Evolutionary conservation across 257 asterid genomes (phyloP).

Genomic region (Eucommia ulmoides): DNA sequence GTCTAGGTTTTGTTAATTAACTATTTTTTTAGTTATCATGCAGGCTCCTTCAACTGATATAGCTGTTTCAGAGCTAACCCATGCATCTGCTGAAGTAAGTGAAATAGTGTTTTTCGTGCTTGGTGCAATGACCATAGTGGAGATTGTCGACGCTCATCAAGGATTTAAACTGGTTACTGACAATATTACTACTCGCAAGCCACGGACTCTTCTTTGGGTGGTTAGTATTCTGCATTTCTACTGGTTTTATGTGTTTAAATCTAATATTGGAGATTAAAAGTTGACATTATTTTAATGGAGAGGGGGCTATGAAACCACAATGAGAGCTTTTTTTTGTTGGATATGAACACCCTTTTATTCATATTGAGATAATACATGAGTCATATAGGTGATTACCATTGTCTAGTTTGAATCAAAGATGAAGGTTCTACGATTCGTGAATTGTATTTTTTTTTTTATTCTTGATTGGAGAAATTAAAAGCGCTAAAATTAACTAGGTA

Average conservation of each 20-base stretch:
- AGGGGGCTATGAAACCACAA: too few species aligned
- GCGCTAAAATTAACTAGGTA: too few species aligned
- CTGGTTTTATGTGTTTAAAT: too few species aligned
- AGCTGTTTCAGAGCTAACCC: slow-evolving; percentile 88
- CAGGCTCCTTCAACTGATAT: slow-evolving; percentile 95
- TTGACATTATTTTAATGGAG: too few species aligned
- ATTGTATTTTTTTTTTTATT: too few species aligned
- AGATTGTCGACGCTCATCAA: slow-evolving; percentile 96
- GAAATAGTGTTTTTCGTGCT: slow-evolving; percentile 92
- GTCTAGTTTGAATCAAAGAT: too few species aligned
- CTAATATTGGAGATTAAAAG: neutral
- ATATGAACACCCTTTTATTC: too few species aligned
- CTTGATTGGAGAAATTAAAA: too few species aligned
- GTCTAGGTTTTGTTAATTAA: neutral
- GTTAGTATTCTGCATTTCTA: slow-evolving; percentile 28
- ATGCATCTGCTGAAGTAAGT: slow-evolving; percentile 92
- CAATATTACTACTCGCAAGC: slow-evolving; percentile 90
- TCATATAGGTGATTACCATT: too few species aligned
- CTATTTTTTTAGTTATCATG: slow-evolving; percentile 7
- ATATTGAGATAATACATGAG: too few species aligned
- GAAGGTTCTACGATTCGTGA: too few species aligned
- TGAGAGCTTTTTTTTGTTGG: too few species aligned
- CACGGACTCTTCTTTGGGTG: slow-evolving; percentile 95
- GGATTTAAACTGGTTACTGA: slow-evolving; percentile 95
- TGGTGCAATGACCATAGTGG: slow-evolving; percentile 98